Evolutionary conservation across 345 rosid genomes (phyloP), one percentile per base, ranked within the genome.

Genomic region (Salix exigua): DNA sequence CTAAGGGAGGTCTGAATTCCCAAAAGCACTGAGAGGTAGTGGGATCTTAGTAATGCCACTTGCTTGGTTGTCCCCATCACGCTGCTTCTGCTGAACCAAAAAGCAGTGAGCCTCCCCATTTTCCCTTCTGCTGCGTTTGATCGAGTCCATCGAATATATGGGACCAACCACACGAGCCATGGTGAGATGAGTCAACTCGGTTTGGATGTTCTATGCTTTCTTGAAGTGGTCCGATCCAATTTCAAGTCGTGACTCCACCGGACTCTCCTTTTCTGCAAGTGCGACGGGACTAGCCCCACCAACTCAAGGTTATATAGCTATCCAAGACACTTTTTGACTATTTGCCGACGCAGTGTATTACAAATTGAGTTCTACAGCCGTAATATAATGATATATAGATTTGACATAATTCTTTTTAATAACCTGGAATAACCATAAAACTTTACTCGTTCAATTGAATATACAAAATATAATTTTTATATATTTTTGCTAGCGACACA

Each of bases 41-140:
- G 89, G 87, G 78, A 84, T 80, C 77, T 77, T 51, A 63, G 77
- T 72, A 72, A 80, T 67, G 76, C 80, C 84, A 77, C 74, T 69
- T 67, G 53, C 58, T 51, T 6, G 11, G 28, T 3, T n/a, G 78
- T 67, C 48, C 63, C 79, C 79, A 81, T 81, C 83, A 61, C 23
- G 63, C n/a, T 61, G 4, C 73, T 61, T 10, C 73, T 28, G 1
- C 28, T 21, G 63, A 58, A 1, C 63, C 33, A 3, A 75, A 37
- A 67, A 25, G 16, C 81, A 72, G 68, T 62, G 25, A 72, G 76
- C 82, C 85, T 50, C 79, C 72, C 80, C 66, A 62, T 74, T 67
- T 35, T 48, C 64, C 14, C 62, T 48, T 71, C 40, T 18, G n/a
- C 28, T 62, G 53, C 53, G 44, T 17, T 42, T 21, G 63, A 23